Conservation (phyloP, 2,329 filamentous ascomycete genomes). For the Hypoxylon sp. region DNA sequence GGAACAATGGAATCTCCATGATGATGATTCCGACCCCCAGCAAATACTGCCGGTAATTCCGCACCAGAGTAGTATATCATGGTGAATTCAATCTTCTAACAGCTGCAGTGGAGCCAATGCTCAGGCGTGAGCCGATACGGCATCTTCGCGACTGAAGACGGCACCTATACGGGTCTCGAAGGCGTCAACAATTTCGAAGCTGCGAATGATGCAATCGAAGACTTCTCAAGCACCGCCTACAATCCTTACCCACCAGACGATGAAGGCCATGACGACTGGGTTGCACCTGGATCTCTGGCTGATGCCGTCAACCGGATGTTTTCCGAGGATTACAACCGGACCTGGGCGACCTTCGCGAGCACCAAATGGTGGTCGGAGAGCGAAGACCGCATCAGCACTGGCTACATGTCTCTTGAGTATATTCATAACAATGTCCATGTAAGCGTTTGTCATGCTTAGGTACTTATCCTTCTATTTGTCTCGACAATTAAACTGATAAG, state of each 20-base stretch:
- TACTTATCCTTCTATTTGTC: too few species aligned
- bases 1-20: slow-evolving; percentile 13
- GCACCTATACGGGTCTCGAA: slow-evolving; percentile 11
- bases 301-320: slow-evolving; percentile 29
- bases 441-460: too few species aligned
- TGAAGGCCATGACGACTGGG: too few species aligned
- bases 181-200: slow-evolving; percentile 13
- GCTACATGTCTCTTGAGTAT: slow-evolving; percentile 31
- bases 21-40: not conserved
- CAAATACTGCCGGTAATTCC: slow-evolving; percentile 1
- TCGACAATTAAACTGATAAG: not conserved
- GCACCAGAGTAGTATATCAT: not conserved
- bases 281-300: slow-evolving; percentile 2
- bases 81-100: not conserved
- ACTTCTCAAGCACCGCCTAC: not conserved
- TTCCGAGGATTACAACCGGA: slow-evolving; percentile 15
- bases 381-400: not conserved
- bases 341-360: slow-evolving; percentile 27
- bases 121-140: slow-evolving; percentile 19
- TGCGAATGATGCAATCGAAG: not conserved
- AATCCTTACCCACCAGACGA: too few species aligned
- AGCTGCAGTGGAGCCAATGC: slow-evolving; percentile 15
- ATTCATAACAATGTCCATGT: slow-evolving; percentile 34
- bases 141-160: not conserved
- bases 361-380: slow-evolving; percentile 9